Evolutionary conservation across 2,329 filamentous ascomycete species (phyloP), one percentile per base, ranked within the genome.

Genomic region (Epichloe scottii): DNA sequence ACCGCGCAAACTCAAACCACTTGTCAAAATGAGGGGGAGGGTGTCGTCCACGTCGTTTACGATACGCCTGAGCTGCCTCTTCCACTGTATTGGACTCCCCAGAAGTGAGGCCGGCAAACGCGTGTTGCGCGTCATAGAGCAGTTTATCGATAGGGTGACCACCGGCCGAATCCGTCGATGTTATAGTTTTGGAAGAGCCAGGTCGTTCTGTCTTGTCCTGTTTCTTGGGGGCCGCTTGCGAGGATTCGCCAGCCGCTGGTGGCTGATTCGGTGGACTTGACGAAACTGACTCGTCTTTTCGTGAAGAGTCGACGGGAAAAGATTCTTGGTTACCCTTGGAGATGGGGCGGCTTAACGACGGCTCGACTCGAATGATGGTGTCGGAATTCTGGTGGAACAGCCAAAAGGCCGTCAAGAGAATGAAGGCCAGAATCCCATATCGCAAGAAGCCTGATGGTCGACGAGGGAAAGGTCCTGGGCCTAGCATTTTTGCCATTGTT

Each of bases 1-100:
- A 66, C 33, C 65, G 62, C 10, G 81, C 79, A 55, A 78, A 81
- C 23, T 68, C 64, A 60, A 76, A 78, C 80, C 81, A 84, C 35
- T 72, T 67, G 54, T 79, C 72, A 57, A 84, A 84, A 19, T 76
- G 77, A 0, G 81, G 81, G 2, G 81, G 81, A 6, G 80, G 81
- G 58, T 84, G 77, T 21, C 80, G 73, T 26, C 78, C 78, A 48
- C 80, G 74, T 49, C 73, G 73, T 48, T 71, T 63, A 54, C 80
- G 73, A 60, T 84, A 85, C 21, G 72, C 75, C 23, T 71, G 68
- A 0, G 82, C 79, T 7, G 79, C 77, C 19, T 77, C 70, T 34
- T 68, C 63, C 45, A 84, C 64, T 4, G 72, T 76, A 48, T 66
- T 68, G 38, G 77, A 77, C 52, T 75, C 67, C 30, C 66, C 67